These are phyloP conservation scores for Talaromyces marneffei DNA, from an alignment of 2,329 filamentous ascomycete genomes.

Conservation along the genomic window DNA sequence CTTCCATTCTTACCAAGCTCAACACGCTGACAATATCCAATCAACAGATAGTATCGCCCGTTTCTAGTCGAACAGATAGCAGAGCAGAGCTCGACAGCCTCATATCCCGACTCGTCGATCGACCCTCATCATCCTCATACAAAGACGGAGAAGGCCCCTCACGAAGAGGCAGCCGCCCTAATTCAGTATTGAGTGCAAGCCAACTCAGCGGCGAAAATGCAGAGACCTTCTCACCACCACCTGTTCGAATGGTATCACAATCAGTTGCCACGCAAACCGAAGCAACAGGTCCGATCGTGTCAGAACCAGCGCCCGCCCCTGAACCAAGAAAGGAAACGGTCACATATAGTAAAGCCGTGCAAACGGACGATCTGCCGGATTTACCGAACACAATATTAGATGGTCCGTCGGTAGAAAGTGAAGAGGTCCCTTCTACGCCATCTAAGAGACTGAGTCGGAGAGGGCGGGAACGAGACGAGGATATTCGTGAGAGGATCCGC, in stretches of 20 bases:
- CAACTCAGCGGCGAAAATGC: slow-evolving; percentile 68
- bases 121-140: slow-evolving; percentile 61
- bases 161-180: slow-evolving; percentile 64
- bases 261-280: slow-evolving; percentile 61
- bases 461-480: slow-evolving; percentile 78
- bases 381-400: slow-evolving; percentile 49
- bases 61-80: slow-evolving; percentile 59
- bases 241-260: slow-evolving; percentile 37
- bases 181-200: slow-evolving; percentile 75
- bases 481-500: slow-evolving; percentile 75
- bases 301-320: slow-evolving; percentile 64
- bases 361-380: slow-evolving; percentile 69
- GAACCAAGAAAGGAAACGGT: slow-evolving; percentile 64
- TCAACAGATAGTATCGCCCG: slow-evolving; percentile 60
- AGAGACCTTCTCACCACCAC: slow-evolving; percentile 29
- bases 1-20: background rate
- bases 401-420: slow-evolving; percentile 51
- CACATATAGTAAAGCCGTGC: slow-evolving; percentile 95
- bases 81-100: slow-evolving; percentile 74
- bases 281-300: slow-evolving; percentile 65
- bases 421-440: slow-evolving; percentile 52
- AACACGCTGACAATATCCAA: background rate
- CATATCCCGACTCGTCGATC: slow-evolving; percentile 78
- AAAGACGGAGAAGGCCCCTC: slow-evolving; percentile 47
- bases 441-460: slow-evolving; percentile 72